Base-by-base conservation (phyloP, 2,329 filamentous ascomycete species). In the Byssochlamys sp. region DNA sequence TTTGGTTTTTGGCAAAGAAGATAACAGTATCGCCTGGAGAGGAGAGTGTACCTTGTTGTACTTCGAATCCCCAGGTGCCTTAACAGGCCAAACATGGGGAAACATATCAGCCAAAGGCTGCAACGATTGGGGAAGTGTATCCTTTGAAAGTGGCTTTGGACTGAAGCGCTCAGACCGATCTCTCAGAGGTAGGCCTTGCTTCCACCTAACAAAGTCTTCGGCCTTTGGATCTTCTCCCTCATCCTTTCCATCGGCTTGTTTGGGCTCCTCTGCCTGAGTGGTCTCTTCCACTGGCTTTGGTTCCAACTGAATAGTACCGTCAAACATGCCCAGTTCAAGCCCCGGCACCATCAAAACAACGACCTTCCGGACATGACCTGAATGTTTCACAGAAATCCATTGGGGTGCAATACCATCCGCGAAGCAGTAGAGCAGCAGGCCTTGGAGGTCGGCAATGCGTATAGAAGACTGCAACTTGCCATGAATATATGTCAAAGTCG, bases 291-390 rank as follows among this genome's bases (percentile, higher is more conserved):
- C 39, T 14, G 57, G 56, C 25, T 59, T 31, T 3, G 75, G 69
- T 50, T 78, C 77, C 31, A 70, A 59, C 27, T 72, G 62, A 33
- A 83, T 73, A 2, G 73, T 76, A 35, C 83, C 80, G 70, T 88
- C 84, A 75, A 97, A 95, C 88, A 97, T 94, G 61, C 85, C 88
- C 66, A 90, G 83, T 69, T 97, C 92, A 26, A 99, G 76, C 0
- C 94, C 94, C 10, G 94, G 94, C 10, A 96, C 85, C 88, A 96
- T 92, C 63, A 99, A 77, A 48, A 89, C 83, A 29, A 97, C 91
- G 29, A 95, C 87, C 74, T 94, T 95, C 57, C 76, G 75, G 48
- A 86, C 78, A 59, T 77, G 75, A 19, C 72, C 73, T 51, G 80
- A 80, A 67, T 85, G 80, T 60, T 77, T 78, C 58, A 86, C 74